Evolutionary conservation across 2,329 filamentous ascomycete genomes (phyloP).

Genomic region (Ophiostoma ips): DNA sequence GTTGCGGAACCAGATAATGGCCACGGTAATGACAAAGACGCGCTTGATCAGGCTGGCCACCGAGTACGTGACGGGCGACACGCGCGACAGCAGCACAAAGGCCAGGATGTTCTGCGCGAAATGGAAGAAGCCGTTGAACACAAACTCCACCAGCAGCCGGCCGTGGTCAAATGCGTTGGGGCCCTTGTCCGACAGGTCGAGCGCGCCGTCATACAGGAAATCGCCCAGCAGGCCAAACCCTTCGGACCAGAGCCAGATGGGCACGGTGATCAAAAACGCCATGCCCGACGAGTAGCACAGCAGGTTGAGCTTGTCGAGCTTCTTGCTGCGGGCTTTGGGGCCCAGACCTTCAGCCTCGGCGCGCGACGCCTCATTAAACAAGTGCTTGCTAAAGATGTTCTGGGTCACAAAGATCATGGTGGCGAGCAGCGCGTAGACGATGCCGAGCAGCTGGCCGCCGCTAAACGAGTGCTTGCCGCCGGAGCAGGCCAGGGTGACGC

Average conservation of each 20-base stretch:
- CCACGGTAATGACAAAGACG: constrained; percentile 90
- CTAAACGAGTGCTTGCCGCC: constrained; percentile 58
- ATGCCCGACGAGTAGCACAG: constrained; percentile 94
- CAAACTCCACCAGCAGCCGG: constrained; percentile 63
- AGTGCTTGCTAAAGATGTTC: constrained; percentile 95
- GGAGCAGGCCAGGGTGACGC: constrained; percentile 94
- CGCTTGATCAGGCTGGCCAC: constrained; percentile 93
- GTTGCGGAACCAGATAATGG: constrained; percentile 92
- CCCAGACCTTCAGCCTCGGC: constrained; percentile 75
- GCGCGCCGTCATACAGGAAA: constrained; percentile 65
- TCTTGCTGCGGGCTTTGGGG: constrained; percentile 34
- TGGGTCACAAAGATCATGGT: constrained; percentile 93
- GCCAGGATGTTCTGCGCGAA: constrained; percentile 94
- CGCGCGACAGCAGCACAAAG: constrained; percentile 80
- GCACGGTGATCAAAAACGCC: constrained; percentile 74
- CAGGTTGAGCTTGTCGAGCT: constrained; percentile 92
- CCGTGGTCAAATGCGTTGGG: constrained; percentile 64
- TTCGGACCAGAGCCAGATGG: constrained; percentile 89
- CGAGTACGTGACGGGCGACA: constrained; percentile 93
- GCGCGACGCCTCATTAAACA: constrained; percentile 87
- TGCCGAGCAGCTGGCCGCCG: constrained; percentile 76
- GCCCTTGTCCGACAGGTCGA: constrained; percentile 43
- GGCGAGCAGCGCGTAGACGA: constrained; percentile 76
- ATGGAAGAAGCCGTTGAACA: constrained; percentile 95
- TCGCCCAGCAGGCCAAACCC: constrained; percentile 65